Conservation (phyloP, 2,329 filamentous ascomycete genomes). For the Sclerotinia nivalis region DNA sequence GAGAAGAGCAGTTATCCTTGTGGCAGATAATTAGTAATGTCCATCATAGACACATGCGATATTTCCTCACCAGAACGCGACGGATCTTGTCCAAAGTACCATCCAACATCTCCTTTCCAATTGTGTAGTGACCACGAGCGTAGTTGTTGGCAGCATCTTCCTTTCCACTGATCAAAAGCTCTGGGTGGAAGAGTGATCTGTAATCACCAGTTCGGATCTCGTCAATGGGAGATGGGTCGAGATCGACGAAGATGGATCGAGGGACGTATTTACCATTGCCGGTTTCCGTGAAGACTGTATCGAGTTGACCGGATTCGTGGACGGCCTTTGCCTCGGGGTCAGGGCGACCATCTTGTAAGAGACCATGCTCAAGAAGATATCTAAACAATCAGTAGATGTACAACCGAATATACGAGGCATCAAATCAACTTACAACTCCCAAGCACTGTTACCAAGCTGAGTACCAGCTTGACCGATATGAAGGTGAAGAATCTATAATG, state of each 20-base stretch:
- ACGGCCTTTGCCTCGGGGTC: conserved; percentile 56
- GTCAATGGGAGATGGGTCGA: conserved; percentile 67
- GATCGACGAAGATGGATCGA: conserved; percentile 66
- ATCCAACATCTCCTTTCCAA: conserved; percentile 67
- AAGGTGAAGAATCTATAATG: conserved; percentile 60
- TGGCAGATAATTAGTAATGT: conserved; percentile 20
- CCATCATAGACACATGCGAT: background rate
- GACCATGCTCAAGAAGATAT: conserved; percentile 66
- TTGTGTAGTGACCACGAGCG: conserved; percentile 68
- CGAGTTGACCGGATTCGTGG: conserved; percentile 57
- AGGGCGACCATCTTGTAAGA: conserved; percentile 59
- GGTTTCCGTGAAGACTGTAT: conserved; percentile 68
- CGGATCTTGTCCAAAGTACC: conserved; percentile 64
- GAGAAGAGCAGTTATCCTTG: conserved; percentile 63
- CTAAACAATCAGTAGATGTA: conserved; percentile 41
- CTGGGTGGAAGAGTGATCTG: conserved; percentile 65
- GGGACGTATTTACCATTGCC: conserved; percentile 66
- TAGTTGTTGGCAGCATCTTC: conserved; percentile 72
- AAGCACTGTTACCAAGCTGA: conserved; percentile 68
- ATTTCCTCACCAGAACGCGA: conserved; percentile 56
- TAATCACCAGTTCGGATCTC: conserved; percentile 65
- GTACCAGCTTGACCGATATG: conserved; percentile 69
- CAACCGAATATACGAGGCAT: conserved; percentile 3
- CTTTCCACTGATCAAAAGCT: conserved; percentile 66
- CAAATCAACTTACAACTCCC: conserved; percentile 60